Evolutionary conservation across 257 asterid species (phyloP), one percentile per base, ranked within the genome.

Genomic region (Perilla frutescens): DNA sequence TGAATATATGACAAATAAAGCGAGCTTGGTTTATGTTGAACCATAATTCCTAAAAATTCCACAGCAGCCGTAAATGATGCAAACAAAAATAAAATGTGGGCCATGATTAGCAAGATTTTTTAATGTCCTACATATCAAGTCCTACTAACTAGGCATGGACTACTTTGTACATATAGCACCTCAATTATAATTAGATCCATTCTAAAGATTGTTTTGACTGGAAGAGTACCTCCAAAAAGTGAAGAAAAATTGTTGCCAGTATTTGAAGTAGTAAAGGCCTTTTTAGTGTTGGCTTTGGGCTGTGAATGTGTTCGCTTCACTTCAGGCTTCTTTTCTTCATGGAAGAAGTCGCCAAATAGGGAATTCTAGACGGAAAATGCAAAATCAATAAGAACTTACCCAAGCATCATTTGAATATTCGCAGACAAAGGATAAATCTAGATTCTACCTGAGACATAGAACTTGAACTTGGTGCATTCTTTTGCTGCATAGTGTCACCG

Each of bases 181-280:
- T 13, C 71, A 49, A 64, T 50, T 39, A 59, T 12, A 45, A 82
- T 45, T 29, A 8, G 47, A 60, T 48, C 45, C 43, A 8, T 31
- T 37, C n/a, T 70, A 56, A 65, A 34, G 68, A 56, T 73, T 48
- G 29, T 6, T 67, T 40, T 44, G 77, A 60, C 58, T 29, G 68
- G 45, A 37, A 59, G 64, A 59, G 49, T 82, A 91, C 98, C 96
- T 87, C 89, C 96, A 79, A 93, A 86, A 77, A 87, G 69, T 47
- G 87, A 81, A 75, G 80, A 14, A 76, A 87, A 85, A 77, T 82
- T 89, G 51, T 78, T 81, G 73, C 77, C 84, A 74, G 50, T 53
- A 70, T 55, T 73, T 53, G 86, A 50, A 63, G 71, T 70, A 62
- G 87, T 15, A 45, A 81, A 20, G 45, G 78, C 48, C 50, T 74